Evolutionary conservation across 768 basidiomycete species (phyloP), one percentile per base, ranked within the genome.

Genomic region (Nidula microcarpa): DNA sequence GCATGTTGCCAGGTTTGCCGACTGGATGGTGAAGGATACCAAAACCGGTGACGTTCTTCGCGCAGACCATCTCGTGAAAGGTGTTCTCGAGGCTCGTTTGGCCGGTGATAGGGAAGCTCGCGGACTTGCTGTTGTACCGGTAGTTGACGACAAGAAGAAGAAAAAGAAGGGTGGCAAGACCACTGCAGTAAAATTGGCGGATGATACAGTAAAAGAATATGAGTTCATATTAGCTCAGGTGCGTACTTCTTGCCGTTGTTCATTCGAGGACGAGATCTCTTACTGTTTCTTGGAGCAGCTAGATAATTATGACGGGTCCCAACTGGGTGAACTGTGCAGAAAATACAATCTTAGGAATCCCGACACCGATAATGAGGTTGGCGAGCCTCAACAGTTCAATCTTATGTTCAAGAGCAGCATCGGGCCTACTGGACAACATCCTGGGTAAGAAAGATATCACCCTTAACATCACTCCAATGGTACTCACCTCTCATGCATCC

Each of bases 331-430:
- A 59, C 82, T 98, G 48, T 92, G 93, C 70, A 77, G 78, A 45
- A 87, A 83, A 60, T 75, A 92, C 71, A 77, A 85, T 54, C 88
- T 98, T 65, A 76, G 79, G 48, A 96, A 95, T 66, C 96, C 96
- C 1, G 91, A 91, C 57, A 96, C 95, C 1, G 89, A 84, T 62
- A 98, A 99, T 68, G 88, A 91, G 62, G 88, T 98, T 33, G 79
- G 87, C 45, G 93, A 95, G 66, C 97, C 97, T 7, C 89, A 92
- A 63, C 85, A 88, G 66, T 99, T 98, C 80, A 99, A 98, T 73
- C 83, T 98, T 64, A 98, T 99, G 97, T 98, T 99, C 71, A 86
- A 91, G 47, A 93, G 89, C 65, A 92, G 89, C 72, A 98, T 99
- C 64, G 97, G 96, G 17, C 96, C 96, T 11, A 98, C 96, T 2